Conservation (phyloP, 208 protist species). For the Balamuthia mandrillaris region DNA sequence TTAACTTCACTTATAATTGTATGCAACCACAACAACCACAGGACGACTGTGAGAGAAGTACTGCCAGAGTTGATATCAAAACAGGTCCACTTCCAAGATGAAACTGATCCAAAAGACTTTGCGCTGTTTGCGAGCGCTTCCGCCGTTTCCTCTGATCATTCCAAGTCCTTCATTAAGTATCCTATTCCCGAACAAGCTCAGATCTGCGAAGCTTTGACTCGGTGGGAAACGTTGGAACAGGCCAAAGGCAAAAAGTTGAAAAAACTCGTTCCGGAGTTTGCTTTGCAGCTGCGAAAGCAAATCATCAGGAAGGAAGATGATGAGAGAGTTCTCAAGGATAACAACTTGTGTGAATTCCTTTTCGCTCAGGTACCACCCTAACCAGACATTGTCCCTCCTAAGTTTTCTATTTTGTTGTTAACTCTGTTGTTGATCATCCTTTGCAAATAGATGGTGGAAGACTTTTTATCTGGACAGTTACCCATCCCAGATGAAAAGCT, state of each 20-base stretch:
- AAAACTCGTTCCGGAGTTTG: background rate
- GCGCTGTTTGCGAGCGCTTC: background rate
- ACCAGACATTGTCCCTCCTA: background rate
- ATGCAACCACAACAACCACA: no score
- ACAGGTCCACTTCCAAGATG: background rate
- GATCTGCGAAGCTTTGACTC: background rate
- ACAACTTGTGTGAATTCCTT: constrained; percentile 11
- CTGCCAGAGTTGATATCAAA: constrained; percentile 7
- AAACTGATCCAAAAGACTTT: background rate
- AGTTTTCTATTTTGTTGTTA: background rate
- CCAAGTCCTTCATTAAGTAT: background rate
- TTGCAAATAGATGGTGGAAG: background rate
- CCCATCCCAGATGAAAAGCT: background rate
- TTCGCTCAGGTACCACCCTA: background rate
- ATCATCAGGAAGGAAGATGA: background rate
- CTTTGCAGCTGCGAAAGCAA: constrained; percentile 14
- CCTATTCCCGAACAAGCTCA: background rate
- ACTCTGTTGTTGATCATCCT: background rate
- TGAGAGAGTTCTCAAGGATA: background rate
- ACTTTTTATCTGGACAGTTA: constrained; percentile 3
- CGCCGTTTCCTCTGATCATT: background rate
- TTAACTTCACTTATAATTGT: no score
- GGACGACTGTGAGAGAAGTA: constrained; percentile 9
- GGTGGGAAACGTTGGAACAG: constrained; percentile 2
- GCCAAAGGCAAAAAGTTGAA: background rate